These are phyloP conservation scores for Sporothrix pseudoabietina DNA, from an alignment of 2,329 filamentous ascomycete genomes.

Conservation along the genomic window DNA sequence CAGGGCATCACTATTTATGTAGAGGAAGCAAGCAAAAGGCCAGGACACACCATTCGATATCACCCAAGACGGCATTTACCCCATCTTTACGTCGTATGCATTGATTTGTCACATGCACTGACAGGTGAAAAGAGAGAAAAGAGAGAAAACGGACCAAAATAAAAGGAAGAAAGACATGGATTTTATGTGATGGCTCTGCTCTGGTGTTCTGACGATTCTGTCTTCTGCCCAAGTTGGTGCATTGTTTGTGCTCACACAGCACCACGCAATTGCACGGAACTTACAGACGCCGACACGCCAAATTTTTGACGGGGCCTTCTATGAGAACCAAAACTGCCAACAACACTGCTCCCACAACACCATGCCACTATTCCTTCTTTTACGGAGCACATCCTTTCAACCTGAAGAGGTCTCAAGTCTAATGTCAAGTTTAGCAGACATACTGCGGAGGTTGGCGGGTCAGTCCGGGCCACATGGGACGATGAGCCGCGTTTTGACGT, in stretches of 20 bases:
- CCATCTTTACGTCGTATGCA: too few relatives aligned
- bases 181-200: too few relatives aligned
- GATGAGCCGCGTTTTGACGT: slow-evolving; percentile 5
- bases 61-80: too few relatives aligned
- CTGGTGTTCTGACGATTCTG: too few relatives aligned
- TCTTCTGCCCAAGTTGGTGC: too few relatives aligned
- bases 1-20: too few relatives aligned
- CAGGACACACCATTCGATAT: too few relatives aligned
- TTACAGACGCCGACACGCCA: slow-evolving; percentile 6
- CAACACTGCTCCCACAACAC: not conserved
- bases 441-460: not conserved
- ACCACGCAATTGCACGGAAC: slow-evolving; percentile 1
- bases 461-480: slow-evolving; percentile 12
- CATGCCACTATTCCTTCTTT: not conserved
- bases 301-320: not conserved
- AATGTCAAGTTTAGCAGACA: not conserved
- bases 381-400: not conserved
- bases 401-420: not conserved
- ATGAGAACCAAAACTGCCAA: not conserved
- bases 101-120: too few relatives aligned
- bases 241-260: not conserved
- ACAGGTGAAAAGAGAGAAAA: too few relatives aligned
- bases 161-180: too few relatives aligned
- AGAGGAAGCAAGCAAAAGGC: too few relatives aligned
- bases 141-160: too few relatives aligned